Conservation (phyloP, 306 rosid species). For the Sesbania bispinosa region DNA sequence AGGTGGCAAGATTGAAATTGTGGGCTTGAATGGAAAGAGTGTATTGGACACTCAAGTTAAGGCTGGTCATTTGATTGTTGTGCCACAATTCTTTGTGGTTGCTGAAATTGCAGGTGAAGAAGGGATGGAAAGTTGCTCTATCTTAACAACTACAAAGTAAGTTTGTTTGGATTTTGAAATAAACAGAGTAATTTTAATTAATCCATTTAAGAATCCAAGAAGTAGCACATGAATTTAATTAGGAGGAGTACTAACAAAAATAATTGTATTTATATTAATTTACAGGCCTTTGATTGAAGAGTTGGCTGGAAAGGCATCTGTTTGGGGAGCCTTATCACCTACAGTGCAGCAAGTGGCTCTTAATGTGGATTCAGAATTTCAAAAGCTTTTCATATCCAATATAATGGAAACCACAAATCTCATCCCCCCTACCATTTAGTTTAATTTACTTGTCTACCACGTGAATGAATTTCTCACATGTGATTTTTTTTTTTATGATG, state of each 20-base stretch:
- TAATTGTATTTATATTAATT: background rate
- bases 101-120: constrained; percentile 48
- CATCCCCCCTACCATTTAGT: constrained; percentile 14
- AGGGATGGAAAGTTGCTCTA: constrained; percentile 49
- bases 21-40: constrained; percentile 34
- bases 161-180: background rate
- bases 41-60: constrained; percentile 42
- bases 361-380: constrained; percentile 41
- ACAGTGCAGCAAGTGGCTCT: constrained; percentile 39
- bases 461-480: too few relatives aligned
- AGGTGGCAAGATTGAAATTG: constrained; percentile 47
- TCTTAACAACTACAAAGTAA: constrained; percentile 41
- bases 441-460: too few relatives aligned
- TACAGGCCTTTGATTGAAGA: constrained; percentile 55
- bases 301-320: constrained; percentile 40
- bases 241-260: background rate
- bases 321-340: constrained; percentile 44
- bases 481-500: too few relatives aligned
- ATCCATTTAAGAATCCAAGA: background rate
- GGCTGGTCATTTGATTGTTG: constrained; percentile 51
- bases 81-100: constrained; percentile 47
- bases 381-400: constrained; percentile 39
- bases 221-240: background rate
- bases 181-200: background rate
- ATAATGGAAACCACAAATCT: background rate